Evolutionary conservation across 495 filamentous ascomycete species (phyloP).

Genomic region (Daldinia decipiens): DNA sequence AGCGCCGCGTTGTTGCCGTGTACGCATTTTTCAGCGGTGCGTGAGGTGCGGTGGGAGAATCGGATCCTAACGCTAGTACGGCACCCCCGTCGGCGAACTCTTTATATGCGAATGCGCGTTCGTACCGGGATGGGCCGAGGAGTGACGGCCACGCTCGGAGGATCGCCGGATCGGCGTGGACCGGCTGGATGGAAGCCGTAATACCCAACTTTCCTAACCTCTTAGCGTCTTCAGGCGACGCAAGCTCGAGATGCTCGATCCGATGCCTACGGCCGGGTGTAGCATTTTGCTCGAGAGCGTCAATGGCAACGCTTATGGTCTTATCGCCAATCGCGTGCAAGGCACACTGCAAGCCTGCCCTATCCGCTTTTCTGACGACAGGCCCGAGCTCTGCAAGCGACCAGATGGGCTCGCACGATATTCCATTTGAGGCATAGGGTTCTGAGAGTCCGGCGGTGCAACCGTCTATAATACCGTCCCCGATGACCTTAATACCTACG

Average conservation of each 20-base stretch:
- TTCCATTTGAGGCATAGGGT: conserved; percentile 65
- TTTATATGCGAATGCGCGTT: conserved; percentile 69
- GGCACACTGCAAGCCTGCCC: conserved; percentile 68
- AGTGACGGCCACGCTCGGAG: conserved; percentile 67
- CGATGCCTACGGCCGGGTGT: conserved; percentile 62
- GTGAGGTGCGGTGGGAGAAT: conserved; percentile 70
- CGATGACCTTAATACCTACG: conserved; percentile 74
- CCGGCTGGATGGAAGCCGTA: conserved; percentile 71
- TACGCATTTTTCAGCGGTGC: conserved; percentile 66
- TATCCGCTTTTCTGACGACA: conserved; percentile 64
- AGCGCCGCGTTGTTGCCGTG: conserved; percentile 66
- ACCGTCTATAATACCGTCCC: conserved; percentile 73
- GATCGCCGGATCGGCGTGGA: conserved; percentile 71
- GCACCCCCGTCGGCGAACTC: conserved; percentile 67
- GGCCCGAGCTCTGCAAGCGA: conserved; percentile 60
- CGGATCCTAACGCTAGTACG: conserved; percentile 66
- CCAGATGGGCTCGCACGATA: conserved; percentile 66
- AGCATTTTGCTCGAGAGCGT: conserved; percentile 60
- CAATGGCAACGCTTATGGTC: conserved; percentile 65
- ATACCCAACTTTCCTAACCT: conserved; percentile 66
- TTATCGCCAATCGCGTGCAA: conserved; percentile 74
- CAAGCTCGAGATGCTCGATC: conserved; percentile 71
- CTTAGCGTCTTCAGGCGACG: conserved; percentile 61
- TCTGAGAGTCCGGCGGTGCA: conserved; percentile 71
- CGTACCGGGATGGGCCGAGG: conserved; percentile 62